A percentile compares a stretch with the other conserved stretches of the same genome.
Conservation (phyloP, 2,329 filamentous ascomycete genomes). For the Aspergillus persii region DNA sequence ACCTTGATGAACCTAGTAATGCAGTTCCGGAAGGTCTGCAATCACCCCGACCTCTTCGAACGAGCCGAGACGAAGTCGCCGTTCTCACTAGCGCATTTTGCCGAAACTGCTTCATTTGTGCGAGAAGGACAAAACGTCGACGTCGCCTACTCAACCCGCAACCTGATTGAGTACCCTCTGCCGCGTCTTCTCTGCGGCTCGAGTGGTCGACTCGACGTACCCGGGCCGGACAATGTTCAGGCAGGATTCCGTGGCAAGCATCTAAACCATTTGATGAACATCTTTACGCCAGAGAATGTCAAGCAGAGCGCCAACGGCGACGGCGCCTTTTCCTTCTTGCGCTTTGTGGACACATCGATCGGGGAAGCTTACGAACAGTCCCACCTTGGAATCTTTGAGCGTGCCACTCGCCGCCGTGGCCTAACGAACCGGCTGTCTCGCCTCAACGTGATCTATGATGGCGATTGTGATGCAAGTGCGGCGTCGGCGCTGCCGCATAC, state of each 20-base stretch:
- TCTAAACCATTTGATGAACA: slow-evolving; percentile 78
- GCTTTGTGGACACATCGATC: slow-evolving; percentile 76
- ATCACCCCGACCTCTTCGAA: slow-evolving; percentile 96
- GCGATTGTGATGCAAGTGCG: slow-evolving; percentile 60
- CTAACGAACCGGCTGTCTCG: slow-evolving; percentile 59
- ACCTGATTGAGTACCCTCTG: slow-evolving; percentile 77
- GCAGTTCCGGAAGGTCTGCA: slow-evolving; percentile 99
- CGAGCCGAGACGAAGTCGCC: slow-evolving; percentile 88
- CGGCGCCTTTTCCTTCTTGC: slow-evolving; percentile 81
- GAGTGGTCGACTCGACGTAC: slow-evolving; percentile 70
- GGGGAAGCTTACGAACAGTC: slow-evolving; percentile 70
- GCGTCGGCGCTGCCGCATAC: slow-evolving; percentile 70
- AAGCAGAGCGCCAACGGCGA: slow-evolving; percentile 59
- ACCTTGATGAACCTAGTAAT: slow-evolving; percentile 99
- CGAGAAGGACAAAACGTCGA: slow-evolving; percentile 78
- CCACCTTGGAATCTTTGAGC: slow-evolving; percentile 69
- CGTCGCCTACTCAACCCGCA: slow-evolving; percentile 85
- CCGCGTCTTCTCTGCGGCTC: slow-evolving; percentile 81
- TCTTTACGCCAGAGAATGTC: slow-evolving; percentile 82
- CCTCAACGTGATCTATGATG: slow-evolving; percentile 66
- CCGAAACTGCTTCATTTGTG: slow-evolving; percentile 92
- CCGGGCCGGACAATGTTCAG: slow-evolving; percentile 68
- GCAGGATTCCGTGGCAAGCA: slow-evolving; percentile 81
- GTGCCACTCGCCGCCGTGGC: slow-evolving; percentile 61
- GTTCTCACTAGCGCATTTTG: slow-evolving; percentile 79